Evolutionary conservation across 2,329 filamentous ascomycete species (phyloP).

Genomic region (Sordariomycetes sp.): DNA sequence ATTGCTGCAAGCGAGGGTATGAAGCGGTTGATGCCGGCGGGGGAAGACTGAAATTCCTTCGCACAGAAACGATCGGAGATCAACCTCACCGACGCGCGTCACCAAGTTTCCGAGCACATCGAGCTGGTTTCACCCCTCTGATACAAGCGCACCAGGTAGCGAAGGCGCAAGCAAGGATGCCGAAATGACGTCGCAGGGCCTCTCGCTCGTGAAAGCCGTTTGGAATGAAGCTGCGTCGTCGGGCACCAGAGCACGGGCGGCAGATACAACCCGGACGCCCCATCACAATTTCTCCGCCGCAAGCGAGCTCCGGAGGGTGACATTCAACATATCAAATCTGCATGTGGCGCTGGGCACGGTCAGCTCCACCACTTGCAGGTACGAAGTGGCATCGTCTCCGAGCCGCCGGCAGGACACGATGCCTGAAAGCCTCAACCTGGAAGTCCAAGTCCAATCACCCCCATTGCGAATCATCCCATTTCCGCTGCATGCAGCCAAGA

Average conservation of each 20-base stretch:
- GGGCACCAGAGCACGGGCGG: not conserved
- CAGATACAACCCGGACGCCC: not conserved
- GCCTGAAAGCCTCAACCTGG: not conserved
- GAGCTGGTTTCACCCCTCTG: not conserved
- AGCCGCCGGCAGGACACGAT: no score
- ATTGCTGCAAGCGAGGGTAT: not conserved
- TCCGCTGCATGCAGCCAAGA: not conserved
- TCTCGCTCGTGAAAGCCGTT: no score
- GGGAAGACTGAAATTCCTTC: not conserved
- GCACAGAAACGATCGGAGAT: not conserved
- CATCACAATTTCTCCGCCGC: not conserved
- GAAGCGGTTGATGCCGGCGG: not conserved
- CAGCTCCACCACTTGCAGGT: no score
- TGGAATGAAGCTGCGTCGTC: not conserved
- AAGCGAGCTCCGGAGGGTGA: not conserved
- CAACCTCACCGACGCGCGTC: not conserved
- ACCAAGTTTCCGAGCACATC: not conserved
- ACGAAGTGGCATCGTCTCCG: no score
- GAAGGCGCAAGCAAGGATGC: not conserved
- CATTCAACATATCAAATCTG: not conserved
- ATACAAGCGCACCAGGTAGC: not conserved
- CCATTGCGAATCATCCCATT: not conserved
- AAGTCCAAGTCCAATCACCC: not conserved
- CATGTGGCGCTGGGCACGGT: not conserved
- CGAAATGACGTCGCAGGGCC: no score